Evolutionary conservation across 2,329 filamentous ascomycete species (phyloP).

Genomic region (Aspergillus sp.): DNA sequence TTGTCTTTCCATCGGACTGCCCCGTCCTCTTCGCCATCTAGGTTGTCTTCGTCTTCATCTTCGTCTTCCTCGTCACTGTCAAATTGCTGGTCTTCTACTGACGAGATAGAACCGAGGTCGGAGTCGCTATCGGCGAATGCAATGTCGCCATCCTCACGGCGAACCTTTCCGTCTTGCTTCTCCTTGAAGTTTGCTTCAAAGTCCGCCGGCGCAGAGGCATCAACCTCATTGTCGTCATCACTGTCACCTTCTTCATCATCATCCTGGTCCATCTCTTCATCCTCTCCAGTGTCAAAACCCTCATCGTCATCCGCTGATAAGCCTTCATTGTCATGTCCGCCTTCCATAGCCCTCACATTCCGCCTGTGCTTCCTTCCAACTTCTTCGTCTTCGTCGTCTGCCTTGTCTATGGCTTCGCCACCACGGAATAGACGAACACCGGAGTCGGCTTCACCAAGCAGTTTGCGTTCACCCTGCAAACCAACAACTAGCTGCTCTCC

Average conservation of each 20-base stretch:
- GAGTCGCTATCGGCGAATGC: constrained; percentile 97
- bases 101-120: constrained; percentile 83
- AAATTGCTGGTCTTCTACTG: constrained; percentile 51
- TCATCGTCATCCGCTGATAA: constrained; percentile 56
- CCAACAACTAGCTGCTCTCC: constrained; percentile 93
- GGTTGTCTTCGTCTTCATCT: constrained; percentile 44
- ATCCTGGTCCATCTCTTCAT: constrained; percentile 47
- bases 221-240: constrained; percentile 31
- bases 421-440: constrained; percentile 83
- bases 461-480: constrained; percentile 73
- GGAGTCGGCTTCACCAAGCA: constrained; percentile 76
- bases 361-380: constrained; percentile 51
- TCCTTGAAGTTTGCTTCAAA: constrained; percentile 41
- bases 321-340: constrained; percentile 47
- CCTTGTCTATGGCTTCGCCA: constrained; percentile 60
- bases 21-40: constrained; percentile 67
- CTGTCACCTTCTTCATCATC: constrained; percentile 32
- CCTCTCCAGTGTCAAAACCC: constrained; percentile 46
- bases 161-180: constrained; percentile 49
- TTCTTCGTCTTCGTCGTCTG: constrained; percentile 54
- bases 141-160: constrained; percentile 63
- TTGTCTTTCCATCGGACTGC: constrained; percentile 84
- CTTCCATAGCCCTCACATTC: constrained; percentile 48
- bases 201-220: constrained; percentile 37
- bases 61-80: constrained; percentile 47